Evolutionary conservation across 2,329 filamentous ascomycete genomes (phyloP).

Genomic region (Aspergillus amoenus): DNA sequence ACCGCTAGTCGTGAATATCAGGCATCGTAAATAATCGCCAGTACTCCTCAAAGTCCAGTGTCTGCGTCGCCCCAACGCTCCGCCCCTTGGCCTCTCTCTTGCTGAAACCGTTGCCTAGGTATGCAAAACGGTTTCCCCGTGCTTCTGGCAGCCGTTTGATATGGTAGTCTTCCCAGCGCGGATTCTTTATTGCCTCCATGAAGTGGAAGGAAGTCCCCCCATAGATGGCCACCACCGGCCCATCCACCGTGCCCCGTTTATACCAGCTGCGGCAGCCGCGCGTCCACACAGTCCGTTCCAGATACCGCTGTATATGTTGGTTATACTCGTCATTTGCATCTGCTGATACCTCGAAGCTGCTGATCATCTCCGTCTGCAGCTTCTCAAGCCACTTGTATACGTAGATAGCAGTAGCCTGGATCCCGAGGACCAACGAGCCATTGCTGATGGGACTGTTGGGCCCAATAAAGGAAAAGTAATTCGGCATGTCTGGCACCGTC

Average conservation of each 20-base stretch:
- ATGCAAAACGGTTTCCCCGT: conserved; percentile 45
- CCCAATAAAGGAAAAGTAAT: conserved; percentile 27
- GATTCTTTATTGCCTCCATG: conserved; percentile 26
- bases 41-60: conserved; percentile 6
- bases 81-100: neutral
- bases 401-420: conserved; percentile 18
- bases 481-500: conserved; percentile 21
- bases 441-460: conserved; percentile 19
- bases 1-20: neutral
- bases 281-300: conserved; percentile 23
- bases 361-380: conserved; percentile 11
- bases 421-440: conserved; percentile 16
- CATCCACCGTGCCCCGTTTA: conserved; percentile 43
- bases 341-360: conserved; percentile 6
- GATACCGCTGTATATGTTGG: conserved; percentile 20
- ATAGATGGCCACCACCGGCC: conserved; percentile 49
- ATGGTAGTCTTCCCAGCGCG: conserved; percentile 59
- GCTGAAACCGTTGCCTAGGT: conserved; percentile 50
- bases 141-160: conserved; percentile 47
- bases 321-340: conserved; percentile 17
- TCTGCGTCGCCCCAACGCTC: conserved; percentile 1
- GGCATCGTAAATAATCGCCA: conserved; percentile 6
- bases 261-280: conserved; percentile 25
- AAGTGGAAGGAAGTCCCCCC: conserved; percentile 17
- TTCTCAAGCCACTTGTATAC: conserved; percentile 25